phyloP scores from a whole-genome alignment of 257 asterid species.

The Forsythia viridissima region DNA sequence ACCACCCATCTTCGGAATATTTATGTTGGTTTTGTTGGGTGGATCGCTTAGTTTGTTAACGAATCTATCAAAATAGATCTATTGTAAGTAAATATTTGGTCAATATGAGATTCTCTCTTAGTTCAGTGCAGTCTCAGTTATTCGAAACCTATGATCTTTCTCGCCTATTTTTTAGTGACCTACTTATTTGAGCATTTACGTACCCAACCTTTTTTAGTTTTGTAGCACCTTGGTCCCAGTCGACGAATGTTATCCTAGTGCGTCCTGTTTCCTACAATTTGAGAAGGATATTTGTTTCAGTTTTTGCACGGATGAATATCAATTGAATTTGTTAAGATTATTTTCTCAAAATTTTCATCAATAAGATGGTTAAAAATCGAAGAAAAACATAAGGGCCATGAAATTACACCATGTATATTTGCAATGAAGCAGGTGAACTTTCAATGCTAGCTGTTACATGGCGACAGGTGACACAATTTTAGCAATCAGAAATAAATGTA shows the following conservation, averaged over 20 bases:
- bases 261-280: not conserved
- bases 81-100: too few species aligned
- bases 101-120: too few species aligned
- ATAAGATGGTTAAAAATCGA: not conserved
- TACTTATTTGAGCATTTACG: not conserved
- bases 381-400: too few species aligned
- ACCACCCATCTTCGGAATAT: too few species aligned
- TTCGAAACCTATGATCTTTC: too few species aligned
- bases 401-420: constrained; percentile 2
- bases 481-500: not conserved
- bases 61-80: not conserved
- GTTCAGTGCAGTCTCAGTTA: not conserved
- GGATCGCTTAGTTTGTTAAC: not conserved
- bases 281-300: not conserved
- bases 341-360: not conserved
- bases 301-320: too few species aligned
- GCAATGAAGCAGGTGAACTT: constrained; percentile 18
- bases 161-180: too few species aligned
- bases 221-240: not conserved
- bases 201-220: too few species aligned
- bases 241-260: not conserved
- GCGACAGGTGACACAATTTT: constrained; percentile 1
- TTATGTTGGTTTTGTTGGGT: not conserved
- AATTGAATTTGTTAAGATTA: not conserved
- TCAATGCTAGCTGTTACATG: constrained; percentile 18